A percentile compares a stretch with the other conserved stretches of the same genome.
Conservation (phyloP, 129 eudicot species). For the Silybum marianum region DNA sequence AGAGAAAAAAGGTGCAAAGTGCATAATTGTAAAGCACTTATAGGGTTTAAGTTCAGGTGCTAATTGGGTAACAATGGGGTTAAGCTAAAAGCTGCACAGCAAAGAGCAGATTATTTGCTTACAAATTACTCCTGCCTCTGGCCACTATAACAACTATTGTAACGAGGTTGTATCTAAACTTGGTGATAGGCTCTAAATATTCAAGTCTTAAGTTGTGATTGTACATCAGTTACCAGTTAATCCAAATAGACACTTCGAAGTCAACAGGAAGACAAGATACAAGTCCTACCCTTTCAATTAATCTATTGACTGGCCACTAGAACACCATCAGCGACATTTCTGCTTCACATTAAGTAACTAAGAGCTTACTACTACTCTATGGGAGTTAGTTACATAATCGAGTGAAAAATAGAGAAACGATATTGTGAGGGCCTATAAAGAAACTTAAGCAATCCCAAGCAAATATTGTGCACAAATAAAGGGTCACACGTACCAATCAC, state of each 20-base stretch:
- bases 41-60: neutral
- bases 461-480: neutral
- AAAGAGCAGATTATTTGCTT: constrained; percentile 6
- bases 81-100: neutral
- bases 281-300: neutral
- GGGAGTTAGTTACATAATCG: neutral
- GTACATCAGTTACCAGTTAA: neutral
- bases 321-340: neutral
- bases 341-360: neutral
- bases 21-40: neutral
- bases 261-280: neutral
- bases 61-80: neutral
- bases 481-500: constrained; percentile 25
- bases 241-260: neutral
- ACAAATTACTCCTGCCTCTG: neutral
- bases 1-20: neutral
- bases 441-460: neutral
- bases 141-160: neutral
- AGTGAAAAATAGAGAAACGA: neutral
- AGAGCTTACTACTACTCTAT: neutral
- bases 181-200: neutral
- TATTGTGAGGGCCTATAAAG: neutral
- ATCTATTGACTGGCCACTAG: neutral
- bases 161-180: neutral
- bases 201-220: neutral